Percentiles rank a stretch among this genome's conserved stretches.
These are phyloP conservation scores for Malania oleifera DNA, from an alignment of 164 flowering plant species.

Conservation along the genomic window DNA sequence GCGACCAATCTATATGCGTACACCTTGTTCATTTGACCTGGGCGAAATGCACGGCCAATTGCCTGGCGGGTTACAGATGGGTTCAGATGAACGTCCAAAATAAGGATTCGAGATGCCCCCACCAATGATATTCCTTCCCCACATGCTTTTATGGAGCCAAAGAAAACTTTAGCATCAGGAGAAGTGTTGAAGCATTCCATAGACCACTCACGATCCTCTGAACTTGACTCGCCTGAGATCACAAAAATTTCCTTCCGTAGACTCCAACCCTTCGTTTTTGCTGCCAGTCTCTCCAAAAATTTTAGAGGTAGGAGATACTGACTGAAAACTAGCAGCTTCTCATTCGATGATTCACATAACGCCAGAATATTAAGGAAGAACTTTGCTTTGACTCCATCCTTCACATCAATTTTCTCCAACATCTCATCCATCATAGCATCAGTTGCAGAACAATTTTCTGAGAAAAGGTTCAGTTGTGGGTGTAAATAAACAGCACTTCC, in stretches of 20 bases:
- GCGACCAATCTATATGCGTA: conserved; percentile 67
- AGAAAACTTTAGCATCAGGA: conserved; percentile 66
- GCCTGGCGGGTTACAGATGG: conserved; percentile 90
- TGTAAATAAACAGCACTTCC: conserved; percentile 74
- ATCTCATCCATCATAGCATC: conserved; percentile 30
- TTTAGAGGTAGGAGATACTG: conserved; percentile 78
- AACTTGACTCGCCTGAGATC: conserved; percentile 64
- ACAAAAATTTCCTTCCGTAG: conserved; percentile 58
- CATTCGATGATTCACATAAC: conserved; percentile 65
- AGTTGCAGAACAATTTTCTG: conserved; percentile 23
- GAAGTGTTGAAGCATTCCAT: conserved; percentile 77
- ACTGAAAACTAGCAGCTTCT: conserved; percentile 84
- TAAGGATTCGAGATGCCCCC: conserved; percentile 79
- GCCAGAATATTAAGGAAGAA: conserved; percentile 64
- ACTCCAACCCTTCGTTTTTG: conserved; percentile 54
- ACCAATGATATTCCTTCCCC: conserved; percentile 95
- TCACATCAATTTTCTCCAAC: conserved; percentile 38
- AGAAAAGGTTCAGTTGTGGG: conserved; percentile 42
- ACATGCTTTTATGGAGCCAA: conserved; percentile 90
- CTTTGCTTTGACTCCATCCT: conserved; percentile 84
- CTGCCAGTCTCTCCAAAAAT: conserved; percentile 61
- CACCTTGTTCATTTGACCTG: conserved; percentile 79
- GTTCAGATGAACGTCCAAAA: conserved; percentile 79
- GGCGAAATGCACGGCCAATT: conserved; percentile 89
- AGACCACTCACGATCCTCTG: conserved; percentile 52